These are phyloP conservation scores for Cryomyces antarcticus DNA, from an alignment of 495 filamentous ascomycete species.

Conservation along the genomic window DNA sequence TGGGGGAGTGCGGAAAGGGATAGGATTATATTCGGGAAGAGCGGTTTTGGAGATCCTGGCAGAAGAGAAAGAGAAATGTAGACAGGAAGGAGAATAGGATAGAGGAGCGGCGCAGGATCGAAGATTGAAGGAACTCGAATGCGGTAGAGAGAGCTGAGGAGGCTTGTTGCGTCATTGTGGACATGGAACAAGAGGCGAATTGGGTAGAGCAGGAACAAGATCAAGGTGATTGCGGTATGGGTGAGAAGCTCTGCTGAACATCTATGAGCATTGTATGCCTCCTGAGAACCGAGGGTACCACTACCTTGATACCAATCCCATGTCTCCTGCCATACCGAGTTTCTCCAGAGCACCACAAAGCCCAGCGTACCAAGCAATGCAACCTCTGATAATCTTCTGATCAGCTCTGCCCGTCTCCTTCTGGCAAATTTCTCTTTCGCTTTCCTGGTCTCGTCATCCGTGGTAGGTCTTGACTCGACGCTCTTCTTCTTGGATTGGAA, in stretches of 20 bases:
- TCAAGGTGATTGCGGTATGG: constrained; percentile 21
- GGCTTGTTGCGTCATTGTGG: constrained; percentile 11
- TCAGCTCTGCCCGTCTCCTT: constrained; percentile 15
- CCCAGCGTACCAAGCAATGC: constrained; percentile 12
- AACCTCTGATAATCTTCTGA: constrained; percentile 14
- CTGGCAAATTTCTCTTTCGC: constrained; percentile 13
- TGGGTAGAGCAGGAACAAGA: constrained; percentile 25
- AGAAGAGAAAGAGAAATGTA: constrained; percentile 62
- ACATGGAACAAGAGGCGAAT: constrained; percentile 19
- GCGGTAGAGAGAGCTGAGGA: constrained; percentile 7
- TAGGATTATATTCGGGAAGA: constrained; percentile 66
- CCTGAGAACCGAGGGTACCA: background rate
- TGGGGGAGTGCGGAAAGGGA: constrained; percentile 59
- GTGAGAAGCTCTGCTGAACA: constrained; percentile 27
- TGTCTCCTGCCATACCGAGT: constrained; percentile 9
- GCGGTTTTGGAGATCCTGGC: constrained; percentile 27
- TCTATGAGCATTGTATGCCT: constrained; percentile 11
- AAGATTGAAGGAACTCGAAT: constrained; percentile 49
- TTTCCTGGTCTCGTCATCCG: constrained; percentile 9
- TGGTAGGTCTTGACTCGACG: background rate
- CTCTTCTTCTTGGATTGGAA: background rate
- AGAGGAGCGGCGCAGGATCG: constrained; percentile 80
- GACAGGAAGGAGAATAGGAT: constrained; percentile 58
- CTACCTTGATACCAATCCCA: constrained; percentile 14
- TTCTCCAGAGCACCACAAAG: constrained; percentile 10